Conservation (phyloP, 2,329 filamentous ascomycete species). For the Seiridium cupressi region DNA sequence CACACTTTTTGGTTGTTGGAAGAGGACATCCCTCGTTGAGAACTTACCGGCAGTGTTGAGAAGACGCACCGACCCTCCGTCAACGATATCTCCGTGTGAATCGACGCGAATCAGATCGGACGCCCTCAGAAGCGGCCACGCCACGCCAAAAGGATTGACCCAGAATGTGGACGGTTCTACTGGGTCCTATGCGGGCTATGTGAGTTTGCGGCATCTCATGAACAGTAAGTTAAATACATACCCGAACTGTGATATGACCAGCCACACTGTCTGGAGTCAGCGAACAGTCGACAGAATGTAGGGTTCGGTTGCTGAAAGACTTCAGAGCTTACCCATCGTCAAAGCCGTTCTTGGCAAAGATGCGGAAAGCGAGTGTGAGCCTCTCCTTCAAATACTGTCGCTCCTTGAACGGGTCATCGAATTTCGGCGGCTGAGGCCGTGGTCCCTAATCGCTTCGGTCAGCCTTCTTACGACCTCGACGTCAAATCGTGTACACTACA, state of each 20-base stretch:
- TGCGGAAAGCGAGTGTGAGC: constrained; percentile 53
- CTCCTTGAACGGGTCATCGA: constrained; percentile 33
- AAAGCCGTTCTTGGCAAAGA: constrained; percentile 56
- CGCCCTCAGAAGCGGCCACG: constrained; percentile 60
- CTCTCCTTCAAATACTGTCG: constrained; percentile 53
- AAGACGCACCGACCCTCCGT: constrained; percentile 48
- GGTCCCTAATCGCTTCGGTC: background rate
- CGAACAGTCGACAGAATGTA: background rate
- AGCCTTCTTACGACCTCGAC: background rate
- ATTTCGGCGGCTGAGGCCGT: constrained; percentile 15
- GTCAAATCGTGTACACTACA: no score
- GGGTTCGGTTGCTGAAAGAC: background rate
- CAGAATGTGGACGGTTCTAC: constrained; percentile 60
- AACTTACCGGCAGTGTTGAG: constrained; percentile 28
- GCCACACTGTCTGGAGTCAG: constrained; percentile 41
- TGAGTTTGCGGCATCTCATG: background rate
- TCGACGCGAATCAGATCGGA: constrained; percentile 69
- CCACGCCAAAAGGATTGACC: constrained; percentile 66
- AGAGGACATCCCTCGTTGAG: no score
- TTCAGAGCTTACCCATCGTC: constrained; percentile 44
- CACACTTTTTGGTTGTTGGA: no score
- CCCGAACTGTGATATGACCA: constrained; percentile 60
- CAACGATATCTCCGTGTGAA: constrained; percentile 59
- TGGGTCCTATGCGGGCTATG: constrained; percentile 38
- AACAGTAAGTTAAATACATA: background rate